Conservation (phyloP, 78 protist species). For the Pelomyxa schiedti region DNA sequence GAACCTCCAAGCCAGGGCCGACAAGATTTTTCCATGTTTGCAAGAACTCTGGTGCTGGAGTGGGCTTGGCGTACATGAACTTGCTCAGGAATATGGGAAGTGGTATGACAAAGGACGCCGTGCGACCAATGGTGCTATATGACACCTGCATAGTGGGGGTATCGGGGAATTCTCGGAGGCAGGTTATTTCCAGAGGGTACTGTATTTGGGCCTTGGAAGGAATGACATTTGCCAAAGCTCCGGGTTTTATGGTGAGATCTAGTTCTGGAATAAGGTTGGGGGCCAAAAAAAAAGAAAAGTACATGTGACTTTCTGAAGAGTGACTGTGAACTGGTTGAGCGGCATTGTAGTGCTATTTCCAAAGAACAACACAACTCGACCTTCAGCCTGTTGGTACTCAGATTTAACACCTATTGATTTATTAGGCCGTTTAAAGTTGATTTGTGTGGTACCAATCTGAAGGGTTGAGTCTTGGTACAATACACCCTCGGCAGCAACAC, state of each 20-base stretch:
- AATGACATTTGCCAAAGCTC: constrained; percentile 32
- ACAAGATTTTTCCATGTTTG: constrained; percentile 45
- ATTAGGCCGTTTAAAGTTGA: too few relatives aligned
- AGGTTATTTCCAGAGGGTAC: constrained; percentile 23
- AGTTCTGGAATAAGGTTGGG: not conserved
- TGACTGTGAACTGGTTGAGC: constrained; percentile 8
- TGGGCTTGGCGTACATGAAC: constrained; percentile 32
- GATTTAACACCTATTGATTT: constrained; percentile 51
- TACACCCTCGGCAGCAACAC: constrained; percentile 37
- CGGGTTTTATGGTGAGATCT: constrained; percentile 26
- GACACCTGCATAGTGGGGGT: constrained; percentile 27
- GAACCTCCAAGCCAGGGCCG: constrained; percentile 36
- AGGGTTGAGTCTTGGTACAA: constrained; percentile 49
- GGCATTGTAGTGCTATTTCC: constrained; percentile 34
- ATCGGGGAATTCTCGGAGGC: constrained; percentile 20
- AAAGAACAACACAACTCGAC: constrained; percentile 42
- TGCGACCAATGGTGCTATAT: constrained; percentile 30
- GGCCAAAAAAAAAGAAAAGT: not conserved
- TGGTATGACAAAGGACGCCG: constrained; percentile 9
- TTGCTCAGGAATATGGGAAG: constrained; percentile 41
- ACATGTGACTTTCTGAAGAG: too few relatives aligned
- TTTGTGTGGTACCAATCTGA: too few relatives aligned
- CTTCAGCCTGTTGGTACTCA: constrained; percentile 22
- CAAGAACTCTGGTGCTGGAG: constrained; percentile 32
- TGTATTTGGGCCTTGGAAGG: constrained; percentile 50